Conservation (phyloP, 2,329 filamentous ascomycete species). For the Penicillium verrucosum region DNA sequence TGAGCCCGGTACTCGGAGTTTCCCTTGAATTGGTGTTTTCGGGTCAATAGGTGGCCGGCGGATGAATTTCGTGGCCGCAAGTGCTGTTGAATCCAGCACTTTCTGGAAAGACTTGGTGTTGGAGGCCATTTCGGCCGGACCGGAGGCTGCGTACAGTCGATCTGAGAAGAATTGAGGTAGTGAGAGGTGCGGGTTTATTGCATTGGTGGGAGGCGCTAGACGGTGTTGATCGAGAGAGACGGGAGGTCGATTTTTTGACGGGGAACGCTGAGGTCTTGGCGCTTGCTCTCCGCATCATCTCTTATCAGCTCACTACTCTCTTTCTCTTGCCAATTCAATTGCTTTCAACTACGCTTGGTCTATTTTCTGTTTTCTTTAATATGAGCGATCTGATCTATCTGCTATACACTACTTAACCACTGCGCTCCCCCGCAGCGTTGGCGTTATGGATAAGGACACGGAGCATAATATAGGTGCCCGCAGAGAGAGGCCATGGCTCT, state of each 20-base stretch:
- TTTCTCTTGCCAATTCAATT: slow-evolving; percentile 10
- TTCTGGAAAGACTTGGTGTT: slow-evolving; percentile 31
- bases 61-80: slow-evolving; percentile 37
- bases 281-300: slow-evolving; percentile 26
- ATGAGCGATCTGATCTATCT: slow-evolving; percentile 14
- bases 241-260: slow-evolving; percentile 37
- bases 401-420: not conserved
- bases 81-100: slow-evolving; percentile 41
- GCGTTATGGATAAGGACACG: slow-evolving; percentile 13
- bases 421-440: not conserved
- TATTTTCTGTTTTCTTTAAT: slow-evolving; percentile 1
- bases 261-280: slow-evolving; percentile 27
- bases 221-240: slow-evolving; percentile 17
- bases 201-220: slow-evolving; percentile 16
- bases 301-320: slow-evolving; percentile 16
- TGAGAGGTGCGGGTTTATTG: slow-evolving; percentile 16
- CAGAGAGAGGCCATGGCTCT: slow-evolving; percentile 50
- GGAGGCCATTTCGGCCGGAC: slow-evolving; percentile 38
- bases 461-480: slow-evolving; percentile 32
- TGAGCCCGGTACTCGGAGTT: slow-evolving; percentile 36
- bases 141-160: slow-evolving; percentile 15
- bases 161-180: not conserved
- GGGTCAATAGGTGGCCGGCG: slow-evolving; percentile 37
- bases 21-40: slow-evolving; percentile 42
- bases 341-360: not conserved